phyloP scores from a whole-genome alignment of 2,329 filamentous ascomycete species.

The Hortaea werneckii region DNA sequence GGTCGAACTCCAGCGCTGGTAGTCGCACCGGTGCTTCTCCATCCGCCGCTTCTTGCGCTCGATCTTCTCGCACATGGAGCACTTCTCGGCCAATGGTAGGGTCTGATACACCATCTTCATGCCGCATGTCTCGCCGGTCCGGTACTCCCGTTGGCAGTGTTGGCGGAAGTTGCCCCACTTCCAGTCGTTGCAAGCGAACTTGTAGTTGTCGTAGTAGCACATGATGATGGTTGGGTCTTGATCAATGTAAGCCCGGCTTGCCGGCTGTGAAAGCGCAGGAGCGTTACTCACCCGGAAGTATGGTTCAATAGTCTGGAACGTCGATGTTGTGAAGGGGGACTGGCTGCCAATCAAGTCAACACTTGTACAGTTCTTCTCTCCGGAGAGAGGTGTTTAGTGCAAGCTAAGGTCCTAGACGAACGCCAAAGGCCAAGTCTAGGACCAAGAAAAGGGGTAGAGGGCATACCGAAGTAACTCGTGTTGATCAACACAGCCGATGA shows the following conservation, averaged over 20 bases:
- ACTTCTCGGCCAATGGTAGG: conserved; percentile 52
- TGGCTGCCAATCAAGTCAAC: too few species aligned
- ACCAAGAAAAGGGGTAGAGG: too few species aligned
- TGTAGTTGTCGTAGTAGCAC: conserved; percentile 93
- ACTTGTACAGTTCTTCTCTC: too few species aligned
- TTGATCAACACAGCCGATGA: neutral
- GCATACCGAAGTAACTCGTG: neutral
- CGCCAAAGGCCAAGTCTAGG: too few species aligned
- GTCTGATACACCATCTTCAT: conserved; percentile 83
- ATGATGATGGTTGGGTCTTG: conserved; percentile 37
- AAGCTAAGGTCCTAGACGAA: too few species aligned
- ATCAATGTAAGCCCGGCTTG: neutral
- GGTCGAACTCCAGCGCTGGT: conserved; percentile 58
- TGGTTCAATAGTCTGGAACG: too few species aligned
- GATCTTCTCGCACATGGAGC: conserved; percentile 81
- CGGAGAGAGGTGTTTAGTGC: too few species aligned
- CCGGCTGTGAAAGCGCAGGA: conserved; percentile 1
- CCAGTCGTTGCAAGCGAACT: conserved; percentile 80
- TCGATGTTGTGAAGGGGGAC: too few species aligned
- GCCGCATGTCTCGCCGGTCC: conserved; percentile 91
- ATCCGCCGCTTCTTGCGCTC: conserved; percentile 72
- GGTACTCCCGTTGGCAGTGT: conserved; percentile 90
- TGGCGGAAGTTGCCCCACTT: conserved; percentile 89
- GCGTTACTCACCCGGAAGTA: neutral
- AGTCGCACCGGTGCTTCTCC: conserved; percentile 62